Evolutionary conservation across 768 basidiomycete genomes (phyloP), one percentile per base, ranked within the genome.

Genomic region (Kwoniella pini): DNA sequence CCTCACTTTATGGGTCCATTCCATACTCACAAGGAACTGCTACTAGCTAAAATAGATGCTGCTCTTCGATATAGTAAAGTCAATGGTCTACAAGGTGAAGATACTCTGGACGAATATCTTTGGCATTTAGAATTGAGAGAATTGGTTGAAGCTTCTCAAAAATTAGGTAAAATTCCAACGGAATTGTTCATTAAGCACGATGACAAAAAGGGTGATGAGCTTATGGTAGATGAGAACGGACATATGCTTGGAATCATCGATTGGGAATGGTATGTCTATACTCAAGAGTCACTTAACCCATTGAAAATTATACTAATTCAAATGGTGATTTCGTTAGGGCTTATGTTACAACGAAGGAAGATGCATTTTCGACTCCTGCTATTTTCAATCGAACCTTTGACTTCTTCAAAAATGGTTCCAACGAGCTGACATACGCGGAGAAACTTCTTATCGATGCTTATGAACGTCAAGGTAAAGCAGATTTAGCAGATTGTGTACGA

Each of bases 241-340:
- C 44, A 68, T 27, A 63, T 75, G 27, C 27, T 61, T 4, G 62
- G 67, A 9, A 65, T 77, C 40, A 67, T 78, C 39, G 68, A 78
- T 52, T 76, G 75, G 75, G 77, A 78, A 50, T 70, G 61, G 60
- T 61, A 30, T 36, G 15, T 36, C 33, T 7, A 7, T 15, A 15
- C 33, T 36, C 33, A 7, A 7, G 33, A 15, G 33, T 7, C 15
- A 7, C 15, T 36, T 36, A 36, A 15, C 7, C 7, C 7, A 15
- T 36, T 36, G 33, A 7, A 15, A 15, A 15, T 36, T 36, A 36
- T 28, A 38, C 38, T 33, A 19, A 21, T 40, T 3, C 17, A 21
- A 3, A 17, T 51, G 28, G 19, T 30, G 3, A 28, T 24, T 15
- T 28, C 26, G 13, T 3, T 24, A 60, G 59, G 50, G 59, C 59